phyloP scores from a whole-genome alignment of 306 rosid species.

The Quercus rubra region DNA sequence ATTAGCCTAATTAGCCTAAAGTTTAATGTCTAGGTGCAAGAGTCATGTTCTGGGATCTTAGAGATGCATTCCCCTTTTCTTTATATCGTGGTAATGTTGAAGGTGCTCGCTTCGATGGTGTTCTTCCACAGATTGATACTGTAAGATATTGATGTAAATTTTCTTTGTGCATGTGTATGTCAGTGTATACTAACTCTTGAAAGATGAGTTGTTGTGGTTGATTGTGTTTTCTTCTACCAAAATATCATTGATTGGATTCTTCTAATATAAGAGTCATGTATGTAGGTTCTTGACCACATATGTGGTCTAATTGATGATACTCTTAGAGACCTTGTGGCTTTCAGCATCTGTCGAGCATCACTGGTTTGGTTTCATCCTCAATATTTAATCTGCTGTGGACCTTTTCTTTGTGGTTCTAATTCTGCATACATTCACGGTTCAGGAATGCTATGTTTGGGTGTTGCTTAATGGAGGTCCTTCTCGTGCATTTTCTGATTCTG shows the following conservation, averaged over 20 bases:
- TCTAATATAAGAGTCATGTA: background rate
- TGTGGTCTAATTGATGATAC: conserved; percentile 44
- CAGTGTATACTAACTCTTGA: background rate
- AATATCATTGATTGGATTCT: background rate
- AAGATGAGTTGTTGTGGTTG: background rate
- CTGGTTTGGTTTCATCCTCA: conserved; percentile 28
- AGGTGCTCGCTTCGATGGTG: conserved; percentile 44
- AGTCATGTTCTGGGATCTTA: conserved; percentile 54
- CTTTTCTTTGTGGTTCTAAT: background rate
- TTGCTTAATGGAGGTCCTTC: conserved; percentile 64
- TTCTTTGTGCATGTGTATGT: background rate
- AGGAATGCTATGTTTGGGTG: conserved; percentile 59
- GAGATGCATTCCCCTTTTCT: conserved; percentile 29
- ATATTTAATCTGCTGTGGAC: conserved; percentile 4
- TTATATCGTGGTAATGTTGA: conserved; percentile 49
- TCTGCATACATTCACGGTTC: conserved; percentile 13
- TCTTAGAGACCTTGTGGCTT: conserved; percentile 46
- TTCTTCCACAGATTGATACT: conserved; percentile 40
- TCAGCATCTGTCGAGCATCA: conserved; percentile 51
- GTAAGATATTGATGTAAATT: conserved; percentile 29
- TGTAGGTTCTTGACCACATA: conserved; percentile 43
- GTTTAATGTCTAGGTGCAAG: conserved; percentile 42
- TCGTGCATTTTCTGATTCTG: conserved; percentile 49
- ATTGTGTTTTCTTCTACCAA: conserved; percentile 3
- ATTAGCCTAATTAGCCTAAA: background rate